Evolutionary conservation across 2,329 filamentous ascomycete species (phyloP).

Genomic region (Pseudogymnoascus sp.): DNA sequence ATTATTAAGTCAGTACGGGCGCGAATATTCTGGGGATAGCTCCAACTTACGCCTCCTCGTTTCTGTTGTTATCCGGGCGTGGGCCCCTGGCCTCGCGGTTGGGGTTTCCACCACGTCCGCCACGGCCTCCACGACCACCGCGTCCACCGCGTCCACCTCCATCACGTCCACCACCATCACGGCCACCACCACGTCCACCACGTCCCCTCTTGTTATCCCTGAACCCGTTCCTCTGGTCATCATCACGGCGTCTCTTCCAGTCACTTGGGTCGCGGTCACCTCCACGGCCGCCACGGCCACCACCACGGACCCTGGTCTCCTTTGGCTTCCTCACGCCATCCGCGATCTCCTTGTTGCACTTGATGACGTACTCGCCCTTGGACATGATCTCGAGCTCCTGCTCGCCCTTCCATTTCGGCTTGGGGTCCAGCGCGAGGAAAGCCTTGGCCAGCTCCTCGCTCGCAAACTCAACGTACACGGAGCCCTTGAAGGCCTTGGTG

Average conservation of each 20-base stretch:
- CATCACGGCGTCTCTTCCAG: constrained; percentile 56
- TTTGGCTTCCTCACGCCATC: constrained; percentile 59
- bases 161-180: constrained; percentile 34
- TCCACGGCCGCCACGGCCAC: constrained; percentile 30
- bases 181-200: constrained; percentile 31
- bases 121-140: constrained; percentile 37
- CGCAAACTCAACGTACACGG: constrained; percentile 88
- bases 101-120: constrained; percentile 31
- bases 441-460: constrained; percentile 68
- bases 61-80: constrained; percentile 27
- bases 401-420: constrained; percentile 70
- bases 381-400: constrained; percentile 72
- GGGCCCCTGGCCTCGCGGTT: constrained; percentile 30
- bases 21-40: background rate
- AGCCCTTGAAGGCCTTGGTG: constrained; percentile 79
- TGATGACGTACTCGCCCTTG: constrained; percentile 80
- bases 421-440: constrained; percentile 71
- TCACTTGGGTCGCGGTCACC: constrained; percentile 42
- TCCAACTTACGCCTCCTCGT: constrained; percentile 27
- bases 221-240: constrained; percentile 54
- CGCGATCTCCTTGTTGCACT: constrained; percentile 64
- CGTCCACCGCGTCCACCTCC: constrained; percentile 33
- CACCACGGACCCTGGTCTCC: constrained; percentile 18
- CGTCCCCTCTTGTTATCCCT: constrained; percentile 34
- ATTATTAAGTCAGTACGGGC: background rate